These are phyloP conservation scores for Penicillium robsamsonii DNA, from an alignment of 495 filamentous ascomycete genomes.

Conservation along the genomic window DNA sequence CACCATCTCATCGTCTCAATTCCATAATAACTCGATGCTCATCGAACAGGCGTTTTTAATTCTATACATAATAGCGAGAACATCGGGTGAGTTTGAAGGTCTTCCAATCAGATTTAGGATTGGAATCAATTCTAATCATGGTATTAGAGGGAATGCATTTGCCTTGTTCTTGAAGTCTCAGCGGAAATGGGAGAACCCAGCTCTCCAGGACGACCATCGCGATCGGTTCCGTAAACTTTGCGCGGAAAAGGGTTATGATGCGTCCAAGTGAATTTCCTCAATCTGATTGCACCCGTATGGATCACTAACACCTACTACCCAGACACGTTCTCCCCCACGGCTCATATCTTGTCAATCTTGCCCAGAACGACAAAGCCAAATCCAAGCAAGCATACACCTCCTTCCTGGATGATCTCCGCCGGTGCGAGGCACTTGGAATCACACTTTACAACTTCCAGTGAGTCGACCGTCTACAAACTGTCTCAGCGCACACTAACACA, in stretches of 20 bases:
- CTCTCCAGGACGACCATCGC: constrained; percentile 63
- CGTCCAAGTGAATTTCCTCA: constrained; percentile 43
- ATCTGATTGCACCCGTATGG: background rate
- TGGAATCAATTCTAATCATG: constrained; percentile 13
- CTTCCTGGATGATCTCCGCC: constrained; percentile 84
- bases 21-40: background rate
- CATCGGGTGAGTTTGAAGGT: constrained; percentile 53
- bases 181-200: constrained; percentile 88
- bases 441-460: constrained; percentile 93
- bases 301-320: constrained; percentile 3
- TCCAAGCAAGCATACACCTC: constrained; percentile 80
- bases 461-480: constrained; percentile 12
- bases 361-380: constrained; percentile 73
- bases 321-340: constrained; percentile 84
- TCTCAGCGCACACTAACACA: constrained; percentile 15
- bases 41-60: constrained; percentile 74
- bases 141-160: constrained; percentile 75
- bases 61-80: constrained; percentile 73
- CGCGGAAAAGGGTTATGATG: constrained; percentile 69
- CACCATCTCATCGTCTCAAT: background rate
- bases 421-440: constrained; percentile 88
- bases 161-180: constrained; percentile 95
- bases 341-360: constrained; percentile 94
- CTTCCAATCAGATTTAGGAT: background rate
- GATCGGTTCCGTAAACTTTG: constrained; percentile 66